Conservation (phyloP, 345 rosid genomes). For the Euclidium syriacum region DNA sequence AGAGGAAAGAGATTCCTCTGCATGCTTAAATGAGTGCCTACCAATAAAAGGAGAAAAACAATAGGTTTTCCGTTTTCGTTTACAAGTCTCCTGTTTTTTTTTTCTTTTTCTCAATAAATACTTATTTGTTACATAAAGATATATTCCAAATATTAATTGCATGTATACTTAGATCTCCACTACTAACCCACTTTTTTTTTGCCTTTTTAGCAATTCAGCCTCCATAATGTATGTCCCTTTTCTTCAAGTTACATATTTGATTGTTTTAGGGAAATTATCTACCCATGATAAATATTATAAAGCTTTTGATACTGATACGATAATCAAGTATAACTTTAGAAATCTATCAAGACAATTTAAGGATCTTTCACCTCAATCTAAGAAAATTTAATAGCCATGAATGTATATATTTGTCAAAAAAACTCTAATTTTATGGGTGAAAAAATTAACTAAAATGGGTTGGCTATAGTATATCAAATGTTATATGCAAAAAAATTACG, state of each 20-base stretch:
- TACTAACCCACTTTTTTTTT: neutral
- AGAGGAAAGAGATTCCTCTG: constrained; percentile 26
- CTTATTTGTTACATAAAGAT: neutral
- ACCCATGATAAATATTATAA: neutral
- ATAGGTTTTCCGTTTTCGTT: neutral
- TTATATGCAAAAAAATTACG: neutral
- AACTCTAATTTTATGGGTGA: neutral
- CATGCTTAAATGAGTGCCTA: constrained; percentile 35
- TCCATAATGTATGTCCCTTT: neutral
- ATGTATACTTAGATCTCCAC: constrained; percentile 13
- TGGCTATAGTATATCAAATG: neutral
- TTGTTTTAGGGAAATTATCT: constrained; percentile 2
- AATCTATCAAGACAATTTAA: neutral
- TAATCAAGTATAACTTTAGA: constrained; percentile 13
- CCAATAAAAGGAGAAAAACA: constrained; percentile 10
- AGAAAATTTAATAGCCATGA: neutral
- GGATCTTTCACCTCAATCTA: constrained; percentile 23
- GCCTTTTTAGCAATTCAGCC: neutral
- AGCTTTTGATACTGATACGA: neutral
- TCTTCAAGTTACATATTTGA: constrained; percentile 15
- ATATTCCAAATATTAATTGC: neutral
- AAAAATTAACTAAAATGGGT: neutral
- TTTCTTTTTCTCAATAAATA: neutral
- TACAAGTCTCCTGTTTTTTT: neutral
- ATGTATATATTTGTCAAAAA: neutral